These are phyloP conservation scores for Eremothecium cymbalariae DNA, from an alignment of 1,139 yeast genomes.

Conservation along the genomic window DNA sequence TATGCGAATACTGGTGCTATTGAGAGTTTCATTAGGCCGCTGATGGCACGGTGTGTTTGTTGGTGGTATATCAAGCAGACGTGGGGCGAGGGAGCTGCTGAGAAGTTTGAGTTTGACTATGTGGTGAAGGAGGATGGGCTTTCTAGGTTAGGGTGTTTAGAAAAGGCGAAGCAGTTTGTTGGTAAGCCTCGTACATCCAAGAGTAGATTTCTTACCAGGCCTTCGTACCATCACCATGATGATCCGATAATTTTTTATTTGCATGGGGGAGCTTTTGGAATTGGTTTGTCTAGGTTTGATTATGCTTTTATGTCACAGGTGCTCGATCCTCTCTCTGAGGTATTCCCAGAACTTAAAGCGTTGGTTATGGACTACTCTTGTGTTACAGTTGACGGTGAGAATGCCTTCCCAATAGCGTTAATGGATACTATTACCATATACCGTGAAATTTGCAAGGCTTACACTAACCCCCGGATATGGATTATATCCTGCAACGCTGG, in stretches of 20 bases:
- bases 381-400: neutral
- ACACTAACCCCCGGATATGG: neutral
- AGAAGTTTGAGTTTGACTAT: neutral
- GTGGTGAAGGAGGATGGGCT: neutral
- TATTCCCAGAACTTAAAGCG: conserved; percentile 4
- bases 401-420: conserved; percentile 1
- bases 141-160: neutral
- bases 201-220: neutral
- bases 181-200: neutral
- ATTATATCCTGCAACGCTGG: neutral
- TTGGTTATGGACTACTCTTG: conserved; percentile 6
- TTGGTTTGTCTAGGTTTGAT: conserved; percentile 7
- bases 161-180: neutral
- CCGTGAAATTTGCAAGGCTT: neutral
- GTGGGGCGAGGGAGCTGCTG: conserved; percentile 1
- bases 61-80: conserved; percentile 2
- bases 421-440: neutral
- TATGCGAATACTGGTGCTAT: neutral
- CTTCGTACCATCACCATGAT: neutral
- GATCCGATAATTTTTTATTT: conserved; percentile 10
- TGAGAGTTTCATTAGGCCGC: neutral
- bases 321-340: too few relatives aligned
- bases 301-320: neutral
- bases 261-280: conserved; percentile 12
- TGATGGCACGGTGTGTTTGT: neutral